Evolutionary conservation across 2,329 filamentous ascomycete species (phyloP).

Genomic region (Colletotrichum cuscutae): DNA sequence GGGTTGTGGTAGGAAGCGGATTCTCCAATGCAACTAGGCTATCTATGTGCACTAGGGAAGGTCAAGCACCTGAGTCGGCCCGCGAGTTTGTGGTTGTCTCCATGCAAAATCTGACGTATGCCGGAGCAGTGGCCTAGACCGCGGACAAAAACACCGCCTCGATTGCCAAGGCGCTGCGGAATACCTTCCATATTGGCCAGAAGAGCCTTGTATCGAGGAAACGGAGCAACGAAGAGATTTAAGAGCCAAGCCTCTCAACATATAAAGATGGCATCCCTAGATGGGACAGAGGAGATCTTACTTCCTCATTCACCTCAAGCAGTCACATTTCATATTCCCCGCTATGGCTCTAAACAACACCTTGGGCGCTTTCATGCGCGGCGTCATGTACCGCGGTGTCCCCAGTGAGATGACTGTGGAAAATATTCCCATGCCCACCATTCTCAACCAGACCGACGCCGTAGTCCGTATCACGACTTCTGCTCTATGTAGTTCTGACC

Average conservation of each 20-base stretch:
- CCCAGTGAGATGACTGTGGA: conserved; percentile 27
- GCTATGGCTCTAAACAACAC: too few species aligned
- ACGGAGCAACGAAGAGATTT: too few species aligned
- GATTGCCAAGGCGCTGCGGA: background rate
- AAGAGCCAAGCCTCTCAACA: too few species aligned
- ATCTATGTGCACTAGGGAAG: background rate
- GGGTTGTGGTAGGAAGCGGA: background rate
- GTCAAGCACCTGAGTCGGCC: background rate
- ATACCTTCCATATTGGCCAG: too few species aligned
- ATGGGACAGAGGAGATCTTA: too few species aligned
- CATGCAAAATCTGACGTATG: background rate
- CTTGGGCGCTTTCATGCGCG: background rate
- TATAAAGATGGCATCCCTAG: too few species aligned
- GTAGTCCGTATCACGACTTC: conserved; percentile 46
- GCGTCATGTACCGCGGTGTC: background rate
- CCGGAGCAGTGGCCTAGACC: background rate
- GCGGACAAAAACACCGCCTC: background rate
- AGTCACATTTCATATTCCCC: too few species aligned
- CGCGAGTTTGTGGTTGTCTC: background rate
- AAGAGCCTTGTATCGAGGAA: too few species aligned
- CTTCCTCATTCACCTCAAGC: too few species aligned
- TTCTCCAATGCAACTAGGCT: background rate
- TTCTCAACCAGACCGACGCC: conserved; percentile 42
- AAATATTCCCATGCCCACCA: conserved; percentile 34
- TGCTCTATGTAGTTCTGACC: conserved; percentile 47